These are phyloP conservation scores for Trichoderma parareesei DNA, from an alignment of 495 filamentous ascomycete species.

Conservation along the genomic window DNA sequence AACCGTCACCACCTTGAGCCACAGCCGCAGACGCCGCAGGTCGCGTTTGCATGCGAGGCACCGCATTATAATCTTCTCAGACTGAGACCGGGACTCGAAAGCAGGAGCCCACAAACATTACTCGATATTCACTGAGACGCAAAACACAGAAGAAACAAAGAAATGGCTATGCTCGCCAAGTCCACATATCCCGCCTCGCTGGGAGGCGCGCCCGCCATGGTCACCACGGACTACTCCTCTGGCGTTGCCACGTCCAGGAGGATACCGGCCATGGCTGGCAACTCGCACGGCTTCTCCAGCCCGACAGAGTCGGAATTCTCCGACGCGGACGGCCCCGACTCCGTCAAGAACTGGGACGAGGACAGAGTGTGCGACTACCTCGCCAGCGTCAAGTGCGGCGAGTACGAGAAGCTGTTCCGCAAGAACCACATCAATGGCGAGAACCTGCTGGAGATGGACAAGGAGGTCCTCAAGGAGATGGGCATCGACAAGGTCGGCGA, in stretches of 20 bases:
- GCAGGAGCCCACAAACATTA: background rate
- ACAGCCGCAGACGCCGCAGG: background rate
- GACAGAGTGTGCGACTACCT: slow-evolving; percentile 86
- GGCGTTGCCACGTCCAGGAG: slow-evolving; percentile 47
- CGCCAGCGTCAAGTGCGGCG: slow-evolving; percentile 76
- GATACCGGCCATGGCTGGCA: slow-evolving; percentile 44
- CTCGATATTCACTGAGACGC: background rate
- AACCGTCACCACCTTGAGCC: background rate
- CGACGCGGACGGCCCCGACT: slow-evolving; percentile 50
- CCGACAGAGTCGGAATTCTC: slow-evolving; percentile 95
- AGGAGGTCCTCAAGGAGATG: slow-evolving; percentile 93
- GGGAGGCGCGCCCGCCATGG: slow-evolving; percentile 46
- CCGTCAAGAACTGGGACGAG: slow-evolving; percentile 78
- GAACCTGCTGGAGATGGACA: slow-evolving; percentile 93
- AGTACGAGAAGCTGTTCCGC: slow-evolving; percentile 89
- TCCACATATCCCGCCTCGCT: slow-evolving; percentile 60
- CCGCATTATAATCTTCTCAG: background rate
- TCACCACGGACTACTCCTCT: slow-evolving; percentile 42
- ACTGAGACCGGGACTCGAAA: background rate
- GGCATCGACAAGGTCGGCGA: slow-evolving; percentile 98
- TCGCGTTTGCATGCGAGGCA: background rate
- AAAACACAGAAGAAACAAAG: background rate
- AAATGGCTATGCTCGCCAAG: slow-evolving; percentile 84
- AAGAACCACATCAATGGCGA: slow-evolving; percentile 94
- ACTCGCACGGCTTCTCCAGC: slow-evolving; percentile 65